Evolutionary conservation across 768 basidiomycete species (phyloP), one percentile per base, ranked within the genome.

Genomic region (Lentinula raphanica): DNA sequence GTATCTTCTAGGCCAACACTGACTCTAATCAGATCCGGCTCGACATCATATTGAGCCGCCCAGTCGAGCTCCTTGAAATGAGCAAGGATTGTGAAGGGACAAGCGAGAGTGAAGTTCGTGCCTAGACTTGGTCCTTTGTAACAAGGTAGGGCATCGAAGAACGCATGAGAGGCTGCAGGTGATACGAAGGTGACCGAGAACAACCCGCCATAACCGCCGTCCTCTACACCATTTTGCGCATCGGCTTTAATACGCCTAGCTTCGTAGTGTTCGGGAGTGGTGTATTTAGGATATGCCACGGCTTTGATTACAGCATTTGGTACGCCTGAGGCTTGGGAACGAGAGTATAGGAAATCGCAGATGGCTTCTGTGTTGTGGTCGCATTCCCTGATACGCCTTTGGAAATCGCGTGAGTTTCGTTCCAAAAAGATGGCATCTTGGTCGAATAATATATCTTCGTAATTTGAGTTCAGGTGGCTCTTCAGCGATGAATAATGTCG

Each of bases 371-470:
- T 78, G 69, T 96, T 98, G 31, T 71, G 69, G 69, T 98, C 92
- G 71, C 96, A 92, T 54, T 76, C 69, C 56, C 76, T 76, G 63
- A 94, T 80, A 56, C 96, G 91, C 7, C 74, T 77, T 53, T 79
- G 73, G 76, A 96, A 98, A 73, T 97, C 87, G 51, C 96, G 91
- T 17, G 96, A 98, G 73, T 99, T 99, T 63, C 95, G 90, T 69
- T 99, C 96, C 90, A 99, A 90, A 78, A 86, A 96, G 57, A 98
- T 84, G 40, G 92, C 94, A 66, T 99, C 96, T 69, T 94, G 91
- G 66, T 84, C 79, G 63, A 88, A 98, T 74, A 92, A 98, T 23
- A 76, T 74, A 67, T 99, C 95, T 68, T 96, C 92, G 70, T 86
- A 98, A 5, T 69, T 74, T 7, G 74, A 62, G 7, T 72, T 66